A percentile compares a stretch with the other conserved stretches of the same genome.
phyloP scores from a whole-genome alignment of 495 filamentous ascomycete species.

The Penicillium goetzii region DNA sequence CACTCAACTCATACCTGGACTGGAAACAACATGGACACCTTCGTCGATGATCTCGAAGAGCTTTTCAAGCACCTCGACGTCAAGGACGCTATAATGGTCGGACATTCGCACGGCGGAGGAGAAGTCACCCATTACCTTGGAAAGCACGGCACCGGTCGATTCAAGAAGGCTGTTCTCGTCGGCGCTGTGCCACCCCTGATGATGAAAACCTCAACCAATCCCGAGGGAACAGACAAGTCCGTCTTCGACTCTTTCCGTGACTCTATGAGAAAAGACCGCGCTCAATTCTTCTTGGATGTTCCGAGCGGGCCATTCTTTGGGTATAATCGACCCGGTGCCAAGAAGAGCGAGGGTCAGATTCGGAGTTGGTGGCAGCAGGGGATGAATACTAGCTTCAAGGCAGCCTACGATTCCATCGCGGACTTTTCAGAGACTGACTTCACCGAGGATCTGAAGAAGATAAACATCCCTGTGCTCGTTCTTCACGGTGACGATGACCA shows the following conservation, averaged over 20 bases:
- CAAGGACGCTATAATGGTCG: conserved; percentile 40
- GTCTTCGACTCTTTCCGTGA: conserved; percentile 44
- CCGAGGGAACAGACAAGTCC: conserved; percentile 36
- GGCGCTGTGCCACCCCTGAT: conserved; percentile 43
- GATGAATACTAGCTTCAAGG: conserved; percentile 45
- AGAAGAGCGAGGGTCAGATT: conserved; percentile 41
- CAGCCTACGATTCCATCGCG: conserved; percentile 43
- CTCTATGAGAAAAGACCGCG: conserved; percentile 39
- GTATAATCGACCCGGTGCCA: conserved; percentile 41
- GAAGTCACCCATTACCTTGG: conserved; percentile 43
- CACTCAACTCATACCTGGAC: conserved; percentile 47
- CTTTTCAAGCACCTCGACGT: conserved; percentile 40
- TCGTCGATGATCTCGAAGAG: conserved; percentile 42
- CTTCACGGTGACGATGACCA: conserved; percentile 48
- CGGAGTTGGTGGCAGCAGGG: conserved; percentile 46
- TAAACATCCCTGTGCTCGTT: conserved; percentile 42
- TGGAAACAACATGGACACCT: conserved; percentile 44
- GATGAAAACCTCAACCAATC: conserved; percentile 36
- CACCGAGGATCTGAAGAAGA: conserved; percentile 45
- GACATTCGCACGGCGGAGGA: conserved; percentile 48
- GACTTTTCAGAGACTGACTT: conserved; percentile 47
- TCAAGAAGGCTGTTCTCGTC: conserved; percentile 44
- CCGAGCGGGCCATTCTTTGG: conserved; percentile 49
- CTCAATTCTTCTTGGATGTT: conserved; percentile 46
- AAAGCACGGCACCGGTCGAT: conserved; percentile 38